phyloP scores from a whole-genome alignment of 176 grass and related monocot genomes.

The Musa itinerans region DNA sequence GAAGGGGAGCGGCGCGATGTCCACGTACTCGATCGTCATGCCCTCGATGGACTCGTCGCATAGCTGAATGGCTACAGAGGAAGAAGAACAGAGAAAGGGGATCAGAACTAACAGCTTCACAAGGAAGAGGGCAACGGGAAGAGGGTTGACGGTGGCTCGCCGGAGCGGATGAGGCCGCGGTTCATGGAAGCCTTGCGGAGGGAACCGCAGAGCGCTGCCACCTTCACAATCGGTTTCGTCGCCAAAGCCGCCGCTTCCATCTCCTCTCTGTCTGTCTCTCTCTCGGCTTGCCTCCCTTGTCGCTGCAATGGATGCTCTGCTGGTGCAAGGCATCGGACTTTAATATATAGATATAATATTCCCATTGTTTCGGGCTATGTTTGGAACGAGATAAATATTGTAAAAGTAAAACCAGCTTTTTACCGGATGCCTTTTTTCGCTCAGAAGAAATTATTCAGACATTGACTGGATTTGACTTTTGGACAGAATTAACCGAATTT shows the following conservation, averaged over 20 bases:
- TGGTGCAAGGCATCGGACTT: not conserved
- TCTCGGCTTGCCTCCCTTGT: not conserved
- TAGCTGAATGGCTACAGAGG: conserved; percentile 43
- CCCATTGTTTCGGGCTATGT: too few relatives aligned
- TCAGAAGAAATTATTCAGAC: too few relatives aligned
- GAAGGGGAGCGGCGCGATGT: conserved; percentile 55
- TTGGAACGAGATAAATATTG: too few relatives aligned
- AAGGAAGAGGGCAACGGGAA: not conserved
- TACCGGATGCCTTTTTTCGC: too few relatives aligned
- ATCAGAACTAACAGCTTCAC: not conserved
- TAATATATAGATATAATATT: not conserved
- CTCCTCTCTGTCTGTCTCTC: conserved; percentile 1
- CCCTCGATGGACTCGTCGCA: conserved; percentile 61
- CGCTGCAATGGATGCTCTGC: not conserved
- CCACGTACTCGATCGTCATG: conserved; percentile 45
- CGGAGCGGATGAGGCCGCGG: conserved; percentile 65
- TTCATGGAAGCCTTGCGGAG: conserved; percentile 82
- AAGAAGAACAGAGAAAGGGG: not conserved
- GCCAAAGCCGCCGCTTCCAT: not conserved
- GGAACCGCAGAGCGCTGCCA: conserved; percentile 72
- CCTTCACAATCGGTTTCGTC: conserved; percentile 12
- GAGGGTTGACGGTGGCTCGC: conserved; percentile 16
- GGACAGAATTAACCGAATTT: too few relatives aligned
- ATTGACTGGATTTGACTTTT: too few relatives aligned
- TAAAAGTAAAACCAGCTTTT: too few relatives aligned